phyloP scores from a whole-genome alignment of 352 stramenopile species.

The Globisporangium echinulatum region DNA sequence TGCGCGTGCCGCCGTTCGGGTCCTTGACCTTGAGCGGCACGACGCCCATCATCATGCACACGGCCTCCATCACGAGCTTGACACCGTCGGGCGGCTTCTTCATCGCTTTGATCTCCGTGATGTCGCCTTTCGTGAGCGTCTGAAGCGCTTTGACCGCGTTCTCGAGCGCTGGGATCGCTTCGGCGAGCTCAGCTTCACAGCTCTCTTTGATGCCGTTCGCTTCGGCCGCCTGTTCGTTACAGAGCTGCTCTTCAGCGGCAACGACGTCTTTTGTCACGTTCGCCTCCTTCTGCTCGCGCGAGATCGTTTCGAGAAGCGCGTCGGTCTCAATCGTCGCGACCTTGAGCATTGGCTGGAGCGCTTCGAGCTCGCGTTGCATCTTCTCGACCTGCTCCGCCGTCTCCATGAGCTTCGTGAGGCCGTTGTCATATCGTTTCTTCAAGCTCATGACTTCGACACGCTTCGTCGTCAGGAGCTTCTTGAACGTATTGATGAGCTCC shows the following conservation, averaged over 20 bases:
- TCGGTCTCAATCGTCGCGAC: conserved; percentile 89
- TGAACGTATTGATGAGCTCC: conserved; percentile 94
- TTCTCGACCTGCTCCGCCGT: conserved; percentile 91
- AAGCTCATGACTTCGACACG: conserved; percentile 87
- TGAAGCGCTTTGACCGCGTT: conserved; percentile 89
- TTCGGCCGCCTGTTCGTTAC: conserved; percentile 82
- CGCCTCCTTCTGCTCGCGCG: conserved; percentile 81
- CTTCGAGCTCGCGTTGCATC: conserved; percentile 92
- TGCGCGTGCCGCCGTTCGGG: conserved; percentile 86
- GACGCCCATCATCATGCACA: conserved; percentile 95
- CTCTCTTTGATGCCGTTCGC: conserved; percentile 88
- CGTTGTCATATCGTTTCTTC: conserved; percentile 91
- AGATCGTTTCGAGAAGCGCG: conserved; percentile 86
- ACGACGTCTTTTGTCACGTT: conserved; percentile 85
- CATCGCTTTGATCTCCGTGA: conserved; percentile 96
- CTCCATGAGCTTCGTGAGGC: conserved; percentile 90
- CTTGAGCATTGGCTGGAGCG: conserved; percentile 89
- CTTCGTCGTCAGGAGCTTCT: conserved; percentile 89
- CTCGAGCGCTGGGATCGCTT: conserved; percentile 90
- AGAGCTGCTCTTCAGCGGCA: conserved; percentile 75
- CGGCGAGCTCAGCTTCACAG: conserved; percentile 89
- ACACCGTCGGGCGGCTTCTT: conserved; percentile 93
- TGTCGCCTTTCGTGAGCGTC: conserved; percentile 91
- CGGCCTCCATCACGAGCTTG: conserved; percentile 93
- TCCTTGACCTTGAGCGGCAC: conserved; percentile 91